phyloP scores from a whole-genome alignment of 208 protist species.

The Trypanosoma scelopori region DNA sequence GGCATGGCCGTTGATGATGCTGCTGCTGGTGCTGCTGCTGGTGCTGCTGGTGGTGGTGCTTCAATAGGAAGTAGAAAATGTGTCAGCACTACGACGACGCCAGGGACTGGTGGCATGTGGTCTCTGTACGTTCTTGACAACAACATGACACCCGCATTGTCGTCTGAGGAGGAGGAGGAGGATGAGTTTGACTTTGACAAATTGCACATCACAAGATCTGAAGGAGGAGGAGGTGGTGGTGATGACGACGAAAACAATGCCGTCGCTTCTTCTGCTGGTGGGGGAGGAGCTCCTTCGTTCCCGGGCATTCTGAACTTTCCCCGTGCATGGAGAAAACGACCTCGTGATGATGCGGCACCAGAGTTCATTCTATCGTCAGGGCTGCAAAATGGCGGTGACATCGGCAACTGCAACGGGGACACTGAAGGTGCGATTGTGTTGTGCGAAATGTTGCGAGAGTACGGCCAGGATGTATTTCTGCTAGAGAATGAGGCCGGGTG shows the following conservation, averaged over 20 bases:
- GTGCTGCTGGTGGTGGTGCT: background rate
- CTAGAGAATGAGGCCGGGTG: constrained; percentile 21
- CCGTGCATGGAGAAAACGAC: constrained; percentile 18
- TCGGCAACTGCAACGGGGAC: background rate
- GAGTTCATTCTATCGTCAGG: constrained; percentile 21
- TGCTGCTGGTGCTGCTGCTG: background rate
- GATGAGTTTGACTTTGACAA: constrained; percentile 51
- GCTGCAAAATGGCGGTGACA: background rate
- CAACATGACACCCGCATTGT: background rate
- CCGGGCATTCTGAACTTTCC: background rate
- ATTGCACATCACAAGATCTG: constrained; percentile 23
- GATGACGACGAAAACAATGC: background rate
- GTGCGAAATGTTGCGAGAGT: constrained; percentile 31
- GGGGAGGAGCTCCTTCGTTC: background rate
- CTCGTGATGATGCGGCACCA: constrained; percentile 8
- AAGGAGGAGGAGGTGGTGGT: constrained; percentile 1
- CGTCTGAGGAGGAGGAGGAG: constrained; percentile 3
- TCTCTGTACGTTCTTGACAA: constrained; percentile 28
- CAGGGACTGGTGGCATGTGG: constrained; percentile 1
- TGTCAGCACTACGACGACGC: background rate
- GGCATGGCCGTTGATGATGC: background rate
- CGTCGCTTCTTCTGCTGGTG: background rate
- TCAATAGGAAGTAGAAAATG: background rate
- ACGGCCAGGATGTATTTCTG: constrained; percentile 30
- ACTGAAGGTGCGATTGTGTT: constrained; percentile 4